phyloP scores from a whole-genome alignment of 208 protist genomes.

The Leishmania mexicana region DNA sequence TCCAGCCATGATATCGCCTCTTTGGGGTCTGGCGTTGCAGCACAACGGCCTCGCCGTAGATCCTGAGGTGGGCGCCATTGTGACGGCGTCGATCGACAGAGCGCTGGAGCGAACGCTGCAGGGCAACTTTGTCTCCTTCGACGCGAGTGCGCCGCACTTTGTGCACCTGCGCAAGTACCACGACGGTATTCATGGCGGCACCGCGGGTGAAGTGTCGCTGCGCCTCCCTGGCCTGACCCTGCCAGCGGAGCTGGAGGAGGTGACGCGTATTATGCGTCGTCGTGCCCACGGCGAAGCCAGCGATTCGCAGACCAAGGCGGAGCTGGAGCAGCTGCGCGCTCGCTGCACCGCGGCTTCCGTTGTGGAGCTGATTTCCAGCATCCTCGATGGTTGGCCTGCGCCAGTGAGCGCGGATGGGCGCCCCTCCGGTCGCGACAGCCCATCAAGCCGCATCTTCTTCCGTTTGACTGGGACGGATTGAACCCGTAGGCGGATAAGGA shows the following conservation, averaged over 20 bases:
- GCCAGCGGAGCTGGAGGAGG: constrained; percentile 45
- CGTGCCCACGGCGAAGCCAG: constrained; percentile 25
- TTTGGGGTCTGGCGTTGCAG: constrained; percentile 73
- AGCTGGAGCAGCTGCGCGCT: constrained; percentile 45
- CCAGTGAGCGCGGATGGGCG: background rate
- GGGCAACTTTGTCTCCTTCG: constrained; percentile 54
- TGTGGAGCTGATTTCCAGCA: constrained; percentile 51
- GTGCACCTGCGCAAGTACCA: constrained; percentile 72
- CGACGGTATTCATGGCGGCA: constrained; percentile 38
- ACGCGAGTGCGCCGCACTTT: constrained; percentile 56
- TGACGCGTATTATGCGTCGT: constrained; percentile 40
- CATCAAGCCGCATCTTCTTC: constrained; percentile 61
- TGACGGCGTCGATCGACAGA: constrained; percentile 61
- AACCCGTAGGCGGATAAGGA: background rate
- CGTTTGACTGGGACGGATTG: constrained; percentile 68
- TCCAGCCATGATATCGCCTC: constrained; percentile 44
- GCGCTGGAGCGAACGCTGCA: constrained; percentile 55
- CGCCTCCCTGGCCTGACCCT: constrained; percentile 59
- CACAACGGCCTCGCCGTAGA: constrained; percentile 61
- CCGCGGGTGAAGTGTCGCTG: constrained; percentile 55
- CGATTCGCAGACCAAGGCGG: constrained; percentile 37
- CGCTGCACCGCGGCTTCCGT: constrained; percentile 46
- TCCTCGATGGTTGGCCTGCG: constrained; percentile 38
- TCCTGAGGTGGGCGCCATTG: constrained; percentile 32
- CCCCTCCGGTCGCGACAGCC: constrained; percentile 8